Evolutionary conservation across 2,329 filamentous ascomycete genomes (phyloP).

Genomic region (Hymenoscyphus scutula): DNA sequence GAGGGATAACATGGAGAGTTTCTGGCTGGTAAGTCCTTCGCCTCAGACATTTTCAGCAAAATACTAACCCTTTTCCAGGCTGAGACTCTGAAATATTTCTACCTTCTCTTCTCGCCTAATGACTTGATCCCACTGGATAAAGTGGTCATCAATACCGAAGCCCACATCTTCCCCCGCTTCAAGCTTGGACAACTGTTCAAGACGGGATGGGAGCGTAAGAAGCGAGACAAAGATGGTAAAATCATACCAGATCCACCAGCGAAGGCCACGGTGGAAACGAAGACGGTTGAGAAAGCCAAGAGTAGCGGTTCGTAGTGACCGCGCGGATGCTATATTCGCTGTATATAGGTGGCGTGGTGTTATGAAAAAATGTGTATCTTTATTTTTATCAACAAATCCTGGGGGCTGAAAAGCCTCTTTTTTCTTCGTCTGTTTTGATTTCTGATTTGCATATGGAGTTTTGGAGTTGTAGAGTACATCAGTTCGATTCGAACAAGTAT

Average conservation of each 20-base stretch:
- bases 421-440: neutral
- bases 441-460: neutral
- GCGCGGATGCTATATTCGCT: neutral
- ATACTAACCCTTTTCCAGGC: constrained; percentile 53
- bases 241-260: constrained; percentile 28
- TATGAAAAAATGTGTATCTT: neutral
- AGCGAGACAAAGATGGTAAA: constrained; percentile 45
- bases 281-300: neutral
- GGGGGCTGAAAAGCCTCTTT: neutral
- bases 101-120: constrained; percentile 83
- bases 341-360: neutral
- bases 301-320: neutral
- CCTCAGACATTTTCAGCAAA: constrained; percentile 7
- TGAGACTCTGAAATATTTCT: constrained; percentile 97
- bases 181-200: constrained; percentile 73
- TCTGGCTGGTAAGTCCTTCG: constrained; percentile 75
- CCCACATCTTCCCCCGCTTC: constrained; percentile 85
- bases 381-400: neutral
- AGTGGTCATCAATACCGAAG: constrained; percentile 94
- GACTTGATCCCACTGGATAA: constrained; percentile 82
- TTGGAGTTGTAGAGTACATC: no score
- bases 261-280: constrained; percentile 9
- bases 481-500: no score
- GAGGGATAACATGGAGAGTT: constrained; percentile 96
- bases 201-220: constrained; percentile 77